Base-by-base conservation (phyloP, 2,329 filamentous ascomycete genomes). In the Fusarium metavorans region DNA sequence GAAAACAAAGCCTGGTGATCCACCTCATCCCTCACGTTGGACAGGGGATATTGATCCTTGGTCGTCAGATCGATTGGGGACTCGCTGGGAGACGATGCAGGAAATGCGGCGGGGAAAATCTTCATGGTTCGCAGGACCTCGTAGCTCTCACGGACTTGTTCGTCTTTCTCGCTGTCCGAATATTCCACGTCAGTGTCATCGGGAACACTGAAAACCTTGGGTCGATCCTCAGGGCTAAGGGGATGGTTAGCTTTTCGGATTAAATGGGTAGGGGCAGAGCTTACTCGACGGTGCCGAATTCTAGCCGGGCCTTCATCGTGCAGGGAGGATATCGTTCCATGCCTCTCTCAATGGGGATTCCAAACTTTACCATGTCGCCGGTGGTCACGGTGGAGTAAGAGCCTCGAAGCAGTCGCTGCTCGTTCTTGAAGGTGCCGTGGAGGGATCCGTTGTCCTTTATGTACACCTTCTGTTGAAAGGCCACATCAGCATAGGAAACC, bases 401-500 rank as follows among this genome's bases (percentile, higher is more conserved):
- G 10, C 76, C 62, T 20, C 56, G 48, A 30, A 56, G 39, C 11
- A 85, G 68, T 23, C 67, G 72, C 8, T 60, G 57, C 3, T 81
- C 74, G 64, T 87, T 88, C 48, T 86, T 72, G 43, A 82, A 88
- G 0, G 88, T 90, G 1, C 89, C 89, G 67, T 91, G 89, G 2
- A 90, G 84, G 0, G 88, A 90, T 2, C 82, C 82, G 1, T 80
- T 77, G 64, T 91, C 89, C 32, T 78, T 82, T 41, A 90, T 78
- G 48, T 80, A 82, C 0, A 90, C 77, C 27, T 78, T 79, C 88
- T 90, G 25, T 30, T 52, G 43, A 48, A 50, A 18, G 48, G 5
- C 34, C 48, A 62, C 54, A 78, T 81, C 69, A 81, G 73, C 37
- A 50, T 54, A 56, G 45, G 14, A 25, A 37, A 13, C 39, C 34